These are phyloP conservation scores for Rhododendron vialii DNA, from an alignment of 148 eudicot species.

Conservation along the genomic window DNA sequence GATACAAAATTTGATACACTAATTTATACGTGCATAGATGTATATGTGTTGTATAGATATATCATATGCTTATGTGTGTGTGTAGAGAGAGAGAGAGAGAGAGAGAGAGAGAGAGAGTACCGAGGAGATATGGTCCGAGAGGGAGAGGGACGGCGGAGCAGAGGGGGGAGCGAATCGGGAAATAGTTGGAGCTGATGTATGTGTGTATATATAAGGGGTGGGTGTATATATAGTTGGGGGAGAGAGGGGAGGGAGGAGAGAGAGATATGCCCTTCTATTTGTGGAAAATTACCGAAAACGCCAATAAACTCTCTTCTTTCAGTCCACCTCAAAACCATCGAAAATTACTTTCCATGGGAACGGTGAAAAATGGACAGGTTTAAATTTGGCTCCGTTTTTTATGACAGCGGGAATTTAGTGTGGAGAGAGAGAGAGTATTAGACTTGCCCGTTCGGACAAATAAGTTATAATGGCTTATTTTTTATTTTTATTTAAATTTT, in stretches of 20 bases:
- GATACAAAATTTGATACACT: not conserved
- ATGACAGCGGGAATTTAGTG: not conserved
- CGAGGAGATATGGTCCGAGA: not conserved
- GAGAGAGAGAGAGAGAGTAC: not conserved
- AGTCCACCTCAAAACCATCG: constrained; percentile 7
- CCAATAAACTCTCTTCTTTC: not conserved
- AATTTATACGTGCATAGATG: not conserved
- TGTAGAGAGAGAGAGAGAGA: not conserved
- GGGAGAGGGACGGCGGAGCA: constrained; percentile 12
- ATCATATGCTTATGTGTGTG: not conserved
- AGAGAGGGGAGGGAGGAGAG: not conserved
- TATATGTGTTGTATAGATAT: no score
- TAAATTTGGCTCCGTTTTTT: not conserved
- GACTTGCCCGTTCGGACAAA: no score
- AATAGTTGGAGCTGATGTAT: not conserved
- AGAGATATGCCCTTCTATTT: not conserved
- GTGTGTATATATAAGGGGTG: not conserved
- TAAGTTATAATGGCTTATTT: no score
- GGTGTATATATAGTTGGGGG: not conserved
- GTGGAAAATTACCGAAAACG: constrained; percentile 7
- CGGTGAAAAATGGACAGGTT: not conserved
- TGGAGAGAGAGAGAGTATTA: no score
- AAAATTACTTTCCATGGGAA: not conserved
- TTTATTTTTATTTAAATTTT: no score
- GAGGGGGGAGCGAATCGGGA: not conserved